A percentile compares a stretch with the other conserved stretches of the same genome.
Evolutionary conservation across 2,329 filamentous ascomycete species (phyloP).

Genomic region (Pestalotiopsis sp.): DNA sequence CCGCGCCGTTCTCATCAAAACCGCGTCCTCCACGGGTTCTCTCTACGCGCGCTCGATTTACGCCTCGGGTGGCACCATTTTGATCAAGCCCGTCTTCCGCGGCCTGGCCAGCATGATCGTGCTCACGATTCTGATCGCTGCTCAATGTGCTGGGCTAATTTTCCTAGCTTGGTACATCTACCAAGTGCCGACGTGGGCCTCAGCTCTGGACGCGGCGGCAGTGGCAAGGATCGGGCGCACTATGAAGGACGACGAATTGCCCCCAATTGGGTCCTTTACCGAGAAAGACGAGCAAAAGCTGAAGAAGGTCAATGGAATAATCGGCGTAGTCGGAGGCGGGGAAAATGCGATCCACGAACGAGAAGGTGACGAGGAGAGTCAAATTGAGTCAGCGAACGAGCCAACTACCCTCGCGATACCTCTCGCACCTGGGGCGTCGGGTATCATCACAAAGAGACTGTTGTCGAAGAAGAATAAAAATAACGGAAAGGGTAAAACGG

Average conservation of each 20-base stretch:
- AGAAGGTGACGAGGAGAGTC: background rate
- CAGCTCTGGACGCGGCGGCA: slow-evolving; percentile 14
- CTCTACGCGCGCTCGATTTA: slow-evolving; percentile 15
- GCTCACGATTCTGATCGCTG: slow-evolving; percentile 14
- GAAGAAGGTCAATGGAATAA: slow-evolving; percentile 11
- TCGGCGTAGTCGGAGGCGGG: slow-evolving; percentile 3
- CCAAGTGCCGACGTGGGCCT: slow-evolving; percentile 17
- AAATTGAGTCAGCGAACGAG: background rate
- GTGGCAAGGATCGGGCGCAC: slow-evolving; percentile 15
- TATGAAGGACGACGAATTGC: slow-evolving; percentile 15
- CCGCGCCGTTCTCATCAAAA: slow-evolving; percentile 17
- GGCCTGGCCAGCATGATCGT: slow-evolving; percentile 13
- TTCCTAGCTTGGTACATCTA: slow-evolving; percentile 15
- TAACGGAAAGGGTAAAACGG: background rate
- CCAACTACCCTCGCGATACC: background rate
- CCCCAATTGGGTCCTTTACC: slow-evolving; percentile 15
- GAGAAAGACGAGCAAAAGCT: slow-evolving; percentile 12
- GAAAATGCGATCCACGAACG: background rate
- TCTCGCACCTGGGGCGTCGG: background rate
- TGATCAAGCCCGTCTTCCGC: slow-evolving; percentile 13
- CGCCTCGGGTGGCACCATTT: slow-evolving; percentile 14
- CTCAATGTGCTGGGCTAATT: slow-evolving; percentile 12
- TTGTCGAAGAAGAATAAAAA: background rate
- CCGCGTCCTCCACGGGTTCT: background rate
- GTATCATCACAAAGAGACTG: background rate